Base-by-base conservation (phyloP, 768 basidiomycete species). In the Astraeus odoratus region DNA sequence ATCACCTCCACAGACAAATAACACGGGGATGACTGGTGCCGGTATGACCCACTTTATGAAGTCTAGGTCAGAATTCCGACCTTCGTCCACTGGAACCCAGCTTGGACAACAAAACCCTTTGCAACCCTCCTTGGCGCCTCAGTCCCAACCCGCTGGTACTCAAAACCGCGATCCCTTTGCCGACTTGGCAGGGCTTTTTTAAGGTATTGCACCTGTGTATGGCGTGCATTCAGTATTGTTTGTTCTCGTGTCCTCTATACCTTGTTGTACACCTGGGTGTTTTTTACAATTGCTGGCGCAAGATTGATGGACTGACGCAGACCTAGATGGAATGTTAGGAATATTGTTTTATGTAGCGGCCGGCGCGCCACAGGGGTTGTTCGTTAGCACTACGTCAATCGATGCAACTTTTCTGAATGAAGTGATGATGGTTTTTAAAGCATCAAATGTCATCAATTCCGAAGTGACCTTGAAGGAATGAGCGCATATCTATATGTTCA, bases 141-240 rank as follows among this genome's bases (percentile, higher is more conserved):
- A 57, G 42, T 43, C 48, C 15, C 64, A 51, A 36, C 54, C 60
- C 5, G 41, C 54, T 4, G 41, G 60, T 24, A 42, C 47, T 37
- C 66, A 51, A 53, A 70, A 67, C 46, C 91, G 86, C 59, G 88
- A 91, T 62, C 88, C 89, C 33, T 91, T 91, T 56, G 86, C 86
- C 5, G 88, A 91, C 65, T 70, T 91, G 27, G 86, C 74, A 2
- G 82, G 82, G 16, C 64, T 91, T 44, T 89, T 91, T 60, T 91
- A 57, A 59, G 24, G 34, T 3, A 9, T n/a, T 6, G 33, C 24
- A 35, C 31, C 10, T 15, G 29, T 31, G 9, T 18, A 19, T 33
- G 37, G 34, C 12, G 34, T 35, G 34, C 19, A 19, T 16, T 35
- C 34, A 16, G 34, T 9, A 35, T 16, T 10, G 34, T 16, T n/a